phyloP scores from a whole-genome alignment of 2,329 filamentous ascomycete species.

The Fusarium denticulatum region DNA sequence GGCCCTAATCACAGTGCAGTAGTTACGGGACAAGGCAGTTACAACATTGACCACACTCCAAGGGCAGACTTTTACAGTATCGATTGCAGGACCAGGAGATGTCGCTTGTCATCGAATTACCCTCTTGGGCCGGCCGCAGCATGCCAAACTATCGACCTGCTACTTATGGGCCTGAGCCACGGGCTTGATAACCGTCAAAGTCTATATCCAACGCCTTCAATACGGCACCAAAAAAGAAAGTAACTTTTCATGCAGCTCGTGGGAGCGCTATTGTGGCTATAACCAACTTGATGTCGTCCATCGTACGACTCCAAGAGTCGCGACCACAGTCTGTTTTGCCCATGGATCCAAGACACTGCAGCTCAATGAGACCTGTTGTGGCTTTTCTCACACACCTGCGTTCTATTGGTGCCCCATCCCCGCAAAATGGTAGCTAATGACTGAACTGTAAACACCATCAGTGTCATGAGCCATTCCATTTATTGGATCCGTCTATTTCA shows the following conservation, averaged over 20 bases:
- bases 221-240: conserved; percentile 25
- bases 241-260: conserved; percentile 29
- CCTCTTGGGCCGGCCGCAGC: conserved; percentile 22
- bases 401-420: conserved; percentile 7
- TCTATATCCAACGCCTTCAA: conserved; percentile 25
- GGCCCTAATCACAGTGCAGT: conserved; percentile 12
- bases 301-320: conserved; percentile 39
- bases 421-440: conserved; percentile 13
- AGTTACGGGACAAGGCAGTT: background rate
- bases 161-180: conserved; percentile 18
- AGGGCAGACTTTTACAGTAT: background rate
- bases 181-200: conserved; percentile 20
- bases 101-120: conserved; percentile 18
- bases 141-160: conserved; percentile 28
- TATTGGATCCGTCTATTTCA: conserved; percentile 1
- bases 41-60: conserved; percentile 8
- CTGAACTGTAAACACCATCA: conserved; percentile 23
- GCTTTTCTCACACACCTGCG: conserved; percentile 1
- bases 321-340: conserved; percentile 30
- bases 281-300: conserved; percentile 23
- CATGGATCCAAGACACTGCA: conserved; percentile 21
- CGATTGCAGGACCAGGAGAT: conserved; percentile 8
- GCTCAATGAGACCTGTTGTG: conserved; percentile 12
- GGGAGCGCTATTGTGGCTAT: conserved; percentile 14
- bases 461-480: conserved; percentile 6